Percentiles rank a stretch among this genome's conserved stretches.
phyloP scores from a whole-genome alignment of 768 basidiomycete species.

The Suillus bovinus region DNA sequence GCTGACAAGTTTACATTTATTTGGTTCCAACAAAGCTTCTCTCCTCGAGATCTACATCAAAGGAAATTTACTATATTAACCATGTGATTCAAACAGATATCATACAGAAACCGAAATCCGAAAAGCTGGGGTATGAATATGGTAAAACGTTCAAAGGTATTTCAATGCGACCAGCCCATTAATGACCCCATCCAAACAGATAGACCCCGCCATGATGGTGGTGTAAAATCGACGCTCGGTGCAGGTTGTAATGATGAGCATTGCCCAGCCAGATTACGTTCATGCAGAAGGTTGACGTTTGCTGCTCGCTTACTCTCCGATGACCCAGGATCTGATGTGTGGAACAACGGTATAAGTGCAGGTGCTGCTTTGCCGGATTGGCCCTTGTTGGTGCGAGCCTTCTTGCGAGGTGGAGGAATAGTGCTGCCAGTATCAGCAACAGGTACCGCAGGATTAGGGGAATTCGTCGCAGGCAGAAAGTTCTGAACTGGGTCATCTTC shows the following conservation, averaged over 20 bases:
- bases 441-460: slow-evolving; percentile 7
- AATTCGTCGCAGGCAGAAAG: slow-evolving; percentile 7
- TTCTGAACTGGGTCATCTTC: slow-evolving; percentile 18
- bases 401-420: slow-evolving; percentile 19
- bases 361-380: slow-evolving; percentile 12
- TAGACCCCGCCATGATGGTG: slow-evolving; percentile 33
- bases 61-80: neutral
- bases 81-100: neutral
- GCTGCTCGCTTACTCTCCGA: neutral
- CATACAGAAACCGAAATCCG: slow-evolving; percentile 1
- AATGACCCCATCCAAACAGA: slow-evolving; percentile 32
- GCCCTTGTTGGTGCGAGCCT: slow-evolving; percentile 16
- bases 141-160: slow-evolving; percentile 5
- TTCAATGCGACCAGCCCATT: slow-evolving; percentile 31
- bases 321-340: neutral
- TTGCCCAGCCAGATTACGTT: neutral
- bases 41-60: too few species aligned
- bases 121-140: neutral
- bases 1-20: too few species aligned
- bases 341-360: neutral
- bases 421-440: neutral
- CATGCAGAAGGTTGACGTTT: neutral
- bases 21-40: too few species aligned
- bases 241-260: neutral
- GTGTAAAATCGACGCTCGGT: slow-evolving; percentile 24